A percentile compares a stretch with the other conserved stretches of the same genome.
These are phyloP conservation scores for Termitomyces bulborhizus DNA, from an alignment of 768 basidiomycete species.

Conservation along the genomic window DNA sequence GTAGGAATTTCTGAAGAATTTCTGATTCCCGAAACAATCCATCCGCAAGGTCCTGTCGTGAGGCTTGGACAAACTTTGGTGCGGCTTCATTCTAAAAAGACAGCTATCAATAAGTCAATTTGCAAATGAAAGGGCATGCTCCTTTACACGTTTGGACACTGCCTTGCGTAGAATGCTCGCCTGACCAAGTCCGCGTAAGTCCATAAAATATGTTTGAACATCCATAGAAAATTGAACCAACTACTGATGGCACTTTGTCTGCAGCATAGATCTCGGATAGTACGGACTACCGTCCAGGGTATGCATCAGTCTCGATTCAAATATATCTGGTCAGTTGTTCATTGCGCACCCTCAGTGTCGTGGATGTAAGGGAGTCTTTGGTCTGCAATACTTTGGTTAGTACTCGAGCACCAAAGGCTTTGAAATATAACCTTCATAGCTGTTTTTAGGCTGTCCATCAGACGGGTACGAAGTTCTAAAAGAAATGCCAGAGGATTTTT, in stretches of 20 bases:
- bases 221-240: constrained; percentile 16
- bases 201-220: not conserved
- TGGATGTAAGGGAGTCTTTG: constrained; percentile 52
- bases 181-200: constrained; percentile 14
- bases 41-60: constrained; percentile 59
- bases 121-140: not conserved
- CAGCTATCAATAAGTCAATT: not conserved
- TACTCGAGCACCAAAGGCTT: not conserved
- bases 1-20: constrained; percentile 49
- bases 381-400: constrained; percentile 29
- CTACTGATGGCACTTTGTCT: constrained; percentile 57
- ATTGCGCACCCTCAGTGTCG: constrained; percentile 46
- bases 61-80: constrained; percentile 45
- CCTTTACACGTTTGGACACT: constrained; percentile 48
- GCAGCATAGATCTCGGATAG: constrained; percentile 63
- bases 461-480: constrained; percentile 46
- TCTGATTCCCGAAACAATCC: constrained; percentile 55
- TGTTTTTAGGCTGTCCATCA: constrained; percentile 49
- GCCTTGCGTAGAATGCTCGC: constrained; percentile 52
- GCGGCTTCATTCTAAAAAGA: constrained; percentile 51
- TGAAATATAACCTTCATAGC: constrained; percentile 55
- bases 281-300: constrained; percentile 39
- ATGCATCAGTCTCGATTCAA: not conserved
- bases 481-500: not conserved
- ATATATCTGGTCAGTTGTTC: not conserved